Percentiles rank a stretch among this genome's conserved stretches.
These are phyloP conservation scores for Aspergillus quadrilineatus DNA, from an alignment of 2,329 filamentous ascomycete species.

Conservation along the genomic window DNA sequence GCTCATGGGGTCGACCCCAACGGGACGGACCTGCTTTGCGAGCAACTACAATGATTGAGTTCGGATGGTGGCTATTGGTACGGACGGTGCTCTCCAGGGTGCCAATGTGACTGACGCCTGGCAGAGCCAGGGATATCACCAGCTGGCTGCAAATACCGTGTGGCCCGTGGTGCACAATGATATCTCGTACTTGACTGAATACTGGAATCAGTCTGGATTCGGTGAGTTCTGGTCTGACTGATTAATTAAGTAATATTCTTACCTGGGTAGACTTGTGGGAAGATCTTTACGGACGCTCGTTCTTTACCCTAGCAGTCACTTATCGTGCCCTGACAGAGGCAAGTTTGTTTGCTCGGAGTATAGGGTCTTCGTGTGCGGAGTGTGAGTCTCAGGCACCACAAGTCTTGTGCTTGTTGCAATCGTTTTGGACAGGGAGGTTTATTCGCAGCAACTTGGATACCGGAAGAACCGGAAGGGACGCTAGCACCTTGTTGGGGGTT, in stretches of 20 bases:
- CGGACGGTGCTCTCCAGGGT: neutral
- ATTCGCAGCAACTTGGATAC: conserved; percentile 66
- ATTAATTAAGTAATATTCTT: neutral
- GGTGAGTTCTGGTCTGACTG: conserved; percentile 33
- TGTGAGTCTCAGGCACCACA: conserved; percentile 68
- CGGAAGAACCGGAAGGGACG: conserved; percentile 67
- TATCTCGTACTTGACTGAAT: conserved; percentile 62
- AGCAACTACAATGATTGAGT: conserved; percentile 69
- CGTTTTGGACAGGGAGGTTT: conserved; percentile 67
- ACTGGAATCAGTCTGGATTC: conserved; percentile 59
- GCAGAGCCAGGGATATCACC: conserved; percentile 54
- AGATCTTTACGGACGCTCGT: conserved; percentile 72
- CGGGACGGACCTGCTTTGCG: conserved; percentile 75
- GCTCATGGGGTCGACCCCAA: conserved; percentile 74
- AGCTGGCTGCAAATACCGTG: conserved; percentile 55
- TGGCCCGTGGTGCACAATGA: conserved; percentile 79
- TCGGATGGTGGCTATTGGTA: conserved; percentile 68
- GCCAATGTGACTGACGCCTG: neutral
- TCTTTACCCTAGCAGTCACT: conserved; percentile 71
- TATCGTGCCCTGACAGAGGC: conserved; percentile 64
- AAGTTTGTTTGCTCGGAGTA: conserved; percentile 60
- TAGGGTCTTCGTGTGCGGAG: conserved; percentile 60
- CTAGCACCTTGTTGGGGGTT: conserved; percentile 62
- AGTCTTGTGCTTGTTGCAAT: conserved; percentile 70
- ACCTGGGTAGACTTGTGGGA: conserved; percentile 68